Evolutionary conservation across 192 early-diverging fungal species (phyloP), one percentile per base, ranked within the genome.

Genomic region (Thamnidium elegans): DNA sequence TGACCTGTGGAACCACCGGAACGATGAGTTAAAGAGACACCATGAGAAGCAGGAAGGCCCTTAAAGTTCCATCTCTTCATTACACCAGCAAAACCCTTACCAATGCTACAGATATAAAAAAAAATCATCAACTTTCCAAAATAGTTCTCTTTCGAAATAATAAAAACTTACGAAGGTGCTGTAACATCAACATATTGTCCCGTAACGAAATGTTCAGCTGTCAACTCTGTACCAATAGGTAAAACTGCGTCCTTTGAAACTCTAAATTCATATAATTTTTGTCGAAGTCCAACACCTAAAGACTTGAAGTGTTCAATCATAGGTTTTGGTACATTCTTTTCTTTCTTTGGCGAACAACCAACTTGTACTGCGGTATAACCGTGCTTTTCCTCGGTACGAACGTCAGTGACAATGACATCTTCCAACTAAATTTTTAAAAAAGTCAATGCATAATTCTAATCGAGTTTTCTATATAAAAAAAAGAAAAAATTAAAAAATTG

Each of bases 31-130:
- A 95, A 78, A 15, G 96, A 99, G 32, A 83, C 86, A 83, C 96
- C 96, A 79, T 99, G 96, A 23, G 92, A 89, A n/a, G 96, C 96
- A 19, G 86, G 89, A 17, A 90, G 84, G 71, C 96, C 96, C 45
- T 79, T 84, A 72, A 97, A 97, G 32, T 88, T 88, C 86, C 90
- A 93, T 75, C 95, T 86, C 86, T 99, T 99, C 95, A 99, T 99
- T 6, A 87, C 93, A 67, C 96, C 96, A 65, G 90, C 89, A 79
- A 97, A 97, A 15, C 95, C 95, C 74, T 98, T 98, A 62, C 93
- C 94, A 45, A 90, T 84, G 20, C 89, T 91, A 45, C 17, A 50
- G 11, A 53, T 42, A 48, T n/a, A 19, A 39, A 48, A 53, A 15
- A 43, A 7, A 55, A 60, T 26, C 17, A 32, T 10, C 14, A 34